These are phyloP conservation scores for Penicillium cosmopolitanum DNA, from an alignment of 495 filamentous ascomycete genomes.

Conservation along the genomic window DNA sequence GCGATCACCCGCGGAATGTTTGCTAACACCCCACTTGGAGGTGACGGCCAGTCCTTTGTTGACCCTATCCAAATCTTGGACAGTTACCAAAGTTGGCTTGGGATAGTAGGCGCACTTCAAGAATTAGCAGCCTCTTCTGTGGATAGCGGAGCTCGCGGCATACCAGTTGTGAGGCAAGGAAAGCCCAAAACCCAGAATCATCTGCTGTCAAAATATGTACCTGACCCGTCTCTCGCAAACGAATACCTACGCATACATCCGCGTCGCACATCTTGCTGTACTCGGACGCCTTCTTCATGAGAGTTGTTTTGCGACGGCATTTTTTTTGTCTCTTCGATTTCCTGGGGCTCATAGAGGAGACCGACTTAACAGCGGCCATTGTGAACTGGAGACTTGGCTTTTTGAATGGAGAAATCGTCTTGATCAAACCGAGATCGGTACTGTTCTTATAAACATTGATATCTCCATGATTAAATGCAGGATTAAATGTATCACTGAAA, in stretches of 20 bases:
- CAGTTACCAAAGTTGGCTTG: conserved; percentile 11
- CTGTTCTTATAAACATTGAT: too few relatives aligned
- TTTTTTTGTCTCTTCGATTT: too few relatives aligned
- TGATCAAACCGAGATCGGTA: too few relatives aligned
- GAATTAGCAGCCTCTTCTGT: conserved; percentile 7
- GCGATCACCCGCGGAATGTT: conserved; percentile 1
- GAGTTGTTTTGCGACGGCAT: background rate
- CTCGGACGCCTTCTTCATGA: background rate
- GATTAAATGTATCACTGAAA: too few relatives aligned
- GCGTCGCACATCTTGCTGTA: conserved; percentile 3
- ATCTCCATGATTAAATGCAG: too few relatives aligned
- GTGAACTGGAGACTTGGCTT: too few relatives aligned
- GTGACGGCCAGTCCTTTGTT: background rate
- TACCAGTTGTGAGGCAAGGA: conserved; percentile 18
- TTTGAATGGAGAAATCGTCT: too few relatives aligned
- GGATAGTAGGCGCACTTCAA: conserved; percentile 14
- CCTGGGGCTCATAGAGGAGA: too few relatives aligned
- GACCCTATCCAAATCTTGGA: conserved; percentile 12
- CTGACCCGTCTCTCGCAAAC: background rate
- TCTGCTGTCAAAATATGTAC: background rate
- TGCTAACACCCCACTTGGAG: background rate
- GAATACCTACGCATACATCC: background rate
- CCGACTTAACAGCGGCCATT: too few relatives aligned
- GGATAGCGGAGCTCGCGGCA: conserved; percentile 10
- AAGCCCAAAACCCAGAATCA: background rate